Evolutionary conservation across 1,284 basidiomycete species (phyloP), one percentile per base, ranked within the genome.

Genomic region (Cutaneotrichosporon mucoides): DNA sequence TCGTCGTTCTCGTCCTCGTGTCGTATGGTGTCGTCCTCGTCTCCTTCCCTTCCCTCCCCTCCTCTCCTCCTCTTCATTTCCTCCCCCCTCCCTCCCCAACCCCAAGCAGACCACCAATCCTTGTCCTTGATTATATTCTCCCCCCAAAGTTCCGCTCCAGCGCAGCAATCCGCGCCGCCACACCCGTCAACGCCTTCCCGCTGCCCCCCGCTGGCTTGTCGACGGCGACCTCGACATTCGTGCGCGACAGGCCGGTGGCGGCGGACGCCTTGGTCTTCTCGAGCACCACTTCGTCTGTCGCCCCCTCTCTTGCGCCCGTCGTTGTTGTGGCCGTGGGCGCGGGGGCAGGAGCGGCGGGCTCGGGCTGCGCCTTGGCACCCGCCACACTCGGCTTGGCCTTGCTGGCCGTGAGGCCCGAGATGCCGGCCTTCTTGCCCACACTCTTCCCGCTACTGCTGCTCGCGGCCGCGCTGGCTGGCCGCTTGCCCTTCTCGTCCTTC

Each of bases 101-200:
- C n/a, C n/a, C n/a, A n/a, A n/a, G n/a, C n/a, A n/a, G n/a, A n/a
- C n/a, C n/a, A n/a, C n/a, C n/a, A n/a, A n/a, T n/a, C n/a, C n/a
- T n/a, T n/a, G n/a, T 38, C n/a, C 7, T 36, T 13, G 10, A 47
- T 47, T 51, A 51, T 40, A 51, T 51, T 51, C 37, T 12, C 49
- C 37, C 15, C 49, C 49, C 8, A 41, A 13, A 35, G 40, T 51
- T 13, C 49, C 49, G n/a, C 38, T 51, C 49, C 13, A 51, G 49
- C 49, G 49, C 49, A 16, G 49, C 49, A 24, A 51, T 51, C 5
- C 49, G 49, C 37, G 49, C 49, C n/a, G 49, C 49, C 3, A 51
- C 49, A n/a, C 49, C 37, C 15, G 49, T 40, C 10, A 40, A 15
- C 49, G 37, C 5, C 34, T 47, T 47, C 6, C 6, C 37, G n/a